phyloP scores from a whole-genome alignment of 768 basidiomycete species.

The Leccinum broughii region DNA sequence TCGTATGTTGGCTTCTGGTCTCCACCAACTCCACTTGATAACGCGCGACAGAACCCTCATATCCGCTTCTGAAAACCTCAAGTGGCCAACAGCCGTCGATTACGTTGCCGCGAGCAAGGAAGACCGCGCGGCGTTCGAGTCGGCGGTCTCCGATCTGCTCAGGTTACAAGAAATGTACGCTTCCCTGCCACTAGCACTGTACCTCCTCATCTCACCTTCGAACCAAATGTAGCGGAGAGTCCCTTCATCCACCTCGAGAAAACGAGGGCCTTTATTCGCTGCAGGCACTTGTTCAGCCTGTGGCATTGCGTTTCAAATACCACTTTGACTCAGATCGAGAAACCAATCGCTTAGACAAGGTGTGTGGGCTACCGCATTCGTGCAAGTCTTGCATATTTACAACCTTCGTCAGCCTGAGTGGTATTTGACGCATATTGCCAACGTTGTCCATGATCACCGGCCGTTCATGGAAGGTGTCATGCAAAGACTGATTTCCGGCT shows the following conservation, averaged over 20 bases:
- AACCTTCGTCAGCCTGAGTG: slow-evolving; percentile 77
- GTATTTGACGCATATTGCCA: slow-evolving; percentile 92
- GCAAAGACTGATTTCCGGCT: slow-evolving; percentile 65
- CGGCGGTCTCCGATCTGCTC: slow-evolving; percentile 74
- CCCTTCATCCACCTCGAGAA: slow-evolving; percentile 37
- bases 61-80: slow-evolving; percentile 64
- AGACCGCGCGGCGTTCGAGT: slow-evolving; percentile 67
- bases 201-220: slow-evolving; percentile 4
- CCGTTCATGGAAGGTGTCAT: slow-evolving; percentile 75
- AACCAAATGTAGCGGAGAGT: slow-evolving; percentile 47
- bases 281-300: slow-evolving; percentile 79
- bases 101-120: slow-evolving; percentile 52
- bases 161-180: slow-evolving; percentile 78
- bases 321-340: slow-evolving; percentile 87
- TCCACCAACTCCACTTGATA: background rate
- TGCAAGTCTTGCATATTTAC: background rate
- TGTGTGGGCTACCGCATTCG: slow-evolving; percentile 25
- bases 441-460: slow-evolving; percentile 82
- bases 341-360: slow-evolving; percentile 95
- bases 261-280: slow-evolving; percentile 74
- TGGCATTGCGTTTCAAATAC: slow-evolving; percentile 87
- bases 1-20: background rate
- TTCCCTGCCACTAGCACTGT: background rate
- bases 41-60: slow-evolving; percentile 53
- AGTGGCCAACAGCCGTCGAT: slow-evolving; percentile 83